Evolutionary conservation across 805 yeast genomes (phyloP).

Genomic region (Diddensiella santjacobensis): DNA sequence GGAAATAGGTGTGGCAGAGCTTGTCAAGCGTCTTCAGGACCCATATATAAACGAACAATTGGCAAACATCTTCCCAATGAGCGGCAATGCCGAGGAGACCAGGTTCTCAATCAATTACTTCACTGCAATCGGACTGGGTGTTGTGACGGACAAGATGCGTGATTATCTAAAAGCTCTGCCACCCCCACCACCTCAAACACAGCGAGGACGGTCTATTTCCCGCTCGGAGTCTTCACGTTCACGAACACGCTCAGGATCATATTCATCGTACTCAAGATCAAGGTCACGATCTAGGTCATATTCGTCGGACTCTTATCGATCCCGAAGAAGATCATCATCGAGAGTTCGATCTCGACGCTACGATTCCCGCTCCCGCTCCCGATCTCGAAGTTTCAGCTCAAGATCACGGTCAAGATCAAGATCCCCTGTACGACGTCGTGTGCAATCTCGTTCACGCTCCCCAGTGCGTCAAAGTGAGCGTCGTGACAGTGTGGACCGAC

Average conservation of each 20-base stretch:
- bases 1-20: slow-evolving; percentile 59
- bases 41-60: slow-evolving; percentile 47
- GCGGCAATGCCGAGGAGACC: slow-evolving; percentile 31
- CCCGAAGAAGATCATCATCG: slow-evolving; percentile 21
- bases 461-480: not conserved
- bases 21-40: slow-evolving; percentile 51
- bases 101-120: slow-evolving; percentile 84
- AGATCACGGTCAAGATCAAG: slow-evolving; percentile 13
- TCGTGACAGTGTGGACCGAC: not conserved
- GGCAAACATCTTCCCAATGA: slow-evolving; percentile 61
- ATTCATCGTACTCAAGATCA: slow-evolving; percentile 20
- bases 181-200: slow-evolving; percentile 17
- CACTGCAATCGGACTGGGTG: slow-evolving; percentile 88
- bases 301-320: slow-evolving; percentile 25
- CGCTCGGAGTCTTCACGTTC: slow-evolving; percentile 17
- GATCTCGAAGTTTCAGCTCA: slow-evolving; percentile 18
- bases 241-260: slow-evolving; percentile 15
- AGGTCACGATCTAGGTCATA: slow-evolving; percentile 19
- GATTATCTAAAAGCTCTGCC: slow-evolving; percentile 34
- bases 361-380: slow-evolving; percentile 13
- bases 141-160: slow-evolving; percentile 80
- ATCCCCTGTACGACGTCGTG: no score
- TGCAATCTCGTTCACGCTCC: no score
- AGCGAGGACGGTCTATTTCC: slow-evolving; percentile 18
- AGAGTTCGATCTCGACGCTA: slow-evolving; percentile 12